Conservation (phyloP, 2,329 filamentous ascomycete species). For the Diaporthe helianthi region DNA sequence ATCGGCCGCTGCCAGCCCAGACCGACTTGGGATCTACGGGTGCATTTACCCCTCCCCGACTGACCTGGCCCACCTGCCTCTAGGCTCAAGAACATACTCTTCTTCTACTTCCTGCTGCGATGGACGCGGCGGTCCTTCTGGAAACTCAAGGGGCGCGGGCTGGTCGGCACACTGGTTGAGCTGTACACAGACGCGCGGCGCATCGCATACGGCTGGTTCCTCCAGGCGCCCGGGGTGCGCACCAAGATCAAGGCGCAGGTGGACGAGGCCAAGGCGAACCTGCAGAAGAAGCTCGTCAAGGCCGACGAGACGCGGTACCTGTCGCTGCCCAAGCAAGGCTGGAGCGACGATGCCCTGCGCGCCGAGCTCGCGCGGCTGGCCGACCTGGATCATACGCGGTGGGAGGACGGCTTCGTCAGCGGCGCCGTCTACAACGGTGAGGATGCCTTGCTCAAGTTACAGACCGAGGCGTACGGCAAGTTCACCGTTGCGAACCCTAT, state of each 20-base stretch:
- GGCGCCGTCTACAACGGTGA: conserved; percentile 97
- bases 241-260: conserved; percentile 86
- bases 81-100: conserved; percentile 85
- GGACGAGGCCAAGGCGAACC: conserved; percentile 76
- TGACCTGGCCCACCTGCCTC: not conserved
- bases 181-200: conserved; percentile 76
- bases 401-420: conserved; percentile 95
- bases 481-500: conserved; percentile 97
- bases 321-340: conserved; percentile 81
- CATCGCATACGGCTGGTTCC: conserved; percentile 82
- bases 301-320: conserved; percentile 75
- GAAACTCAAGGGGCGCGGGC: conserved; percentile 86
- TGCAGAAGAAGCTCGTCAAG: conserved; percentile 85
- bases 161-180: conserved; percentile 79
- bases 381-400: conserved; percentile 90
- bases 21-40: not conserved
- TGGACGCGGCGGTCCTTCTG: conserved; percentile 81
- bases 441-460: conserved; percentile 78
- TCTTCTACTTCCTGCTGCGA: conserved; percentile 85
- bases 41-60: not conserved
- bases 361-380: conserved; percentile 81
- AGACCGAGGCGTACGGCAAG: conserved; percentile 90
- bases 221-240: conserved; percentile 85
- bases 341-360: conserved; percentile 78
- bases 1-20: not conserved